phyloP scores from a whole-genome alignment of 2,329 filamentous ascomycete species.

The Zymoseptoria crescenta region DNA sequence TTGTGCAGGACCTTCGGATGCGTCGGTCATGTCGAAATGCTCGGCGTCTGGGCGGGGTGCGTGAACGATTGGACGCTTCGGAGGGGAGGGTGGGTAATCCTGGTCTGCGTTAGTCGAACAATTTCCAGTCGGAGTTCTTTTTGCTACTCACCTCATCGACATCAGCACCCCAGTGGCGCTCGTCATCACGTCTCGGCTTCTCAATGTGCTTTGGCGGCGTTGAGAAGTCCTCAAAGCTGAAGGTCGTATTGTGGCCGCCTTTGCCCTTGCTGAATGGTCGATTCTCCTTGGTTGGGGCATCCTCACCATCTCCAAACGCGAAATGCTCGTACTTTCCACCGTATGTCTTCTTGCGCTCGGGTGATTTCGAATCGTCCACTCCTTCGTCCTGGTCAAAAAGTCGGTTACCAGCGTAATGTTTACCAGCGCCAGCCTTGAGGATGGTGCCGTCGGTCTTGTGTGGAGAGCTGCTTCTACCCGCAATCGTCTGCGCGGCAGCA shows the following conservation, averaged over 20 bases:
- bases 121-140: neutral
- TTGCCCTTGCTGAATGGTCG: conserved; percentile 25
- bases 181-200: conserved; percentile 59
- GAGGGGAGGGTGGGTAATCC: conserved; percentile 51
- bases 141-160: conserved; percentile 51
- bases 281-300: conserved; percentile 25
- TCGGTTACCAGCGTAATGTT: conserved; percentile 46
- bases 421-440: conserved; percentile 43
- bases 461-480: conserved; percentile 25
- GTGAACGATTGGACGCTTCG: conserved; percentile 49
- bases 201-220: conserved; percentile 69
- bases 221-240: conserved; percentile 81
- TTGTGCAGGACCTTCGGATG: conserved; percentile 50
- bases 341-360: conserved; percentile 53
- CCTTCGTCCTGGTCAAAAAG: conserved; percentile 50
- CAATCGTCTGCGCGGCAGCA: conserved; percentile 21
- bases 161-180: conserved; percentile 69
- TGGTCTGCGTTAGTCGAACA: conserved; percentile 22
- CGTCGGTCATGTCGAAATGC: conserved; percentile 79
- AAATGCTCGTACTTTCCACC: conserved; percentile 81
- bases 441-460: conserved; percentile 31
- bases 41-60: conserved; percentile 73
- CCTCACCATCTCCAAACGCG: conserved; percentile 62
- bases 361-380: conserved; percentile 29
- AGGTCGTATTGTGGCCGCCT: conserved; percentile 52